A percentile compares a stretch with the other conserved stretches of the same genome.
Conservation (phyloP, 208 protist species). For the Vickermania ingenoplastis region DNA sequence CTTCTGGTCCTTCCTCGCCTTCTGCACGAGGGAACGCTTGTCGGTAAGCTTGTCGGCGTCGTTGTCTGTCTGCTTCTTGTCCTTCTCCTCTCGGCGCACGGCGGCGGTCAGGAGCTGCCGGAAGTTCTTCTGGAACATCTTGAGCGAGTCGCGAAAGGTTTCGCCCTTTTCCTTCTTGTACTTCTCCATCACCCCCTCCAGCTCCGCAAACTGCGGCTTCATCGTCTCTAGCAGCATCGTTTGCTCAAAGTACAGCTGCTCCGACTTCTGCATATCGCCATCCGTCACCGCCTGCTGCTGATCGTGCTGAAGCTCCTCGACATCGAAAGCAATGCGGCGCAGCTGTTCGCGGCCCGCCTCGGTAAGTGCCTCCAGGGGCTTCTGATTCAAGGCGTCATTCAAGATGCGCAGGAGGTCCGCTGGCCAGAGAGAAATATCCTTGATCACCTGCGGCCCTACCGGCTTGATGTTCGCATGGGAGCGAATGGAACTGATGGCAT, state of each 20-base stretch:
- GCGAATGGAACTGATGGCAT: background rate
- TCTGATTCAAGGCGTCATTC: conserved; percentile 25
- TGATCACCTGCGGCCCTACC: background rate
- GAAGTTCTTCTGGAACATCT: conserved; percentile 18
- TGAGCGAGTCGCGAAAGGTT: conserved; percentile 15
- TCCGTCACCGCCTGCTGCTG: conserved; percentile 65
- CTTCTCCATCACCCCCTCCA: conserved; percentile 32
- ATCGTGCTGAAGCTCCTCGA: conserved; percentile 57
- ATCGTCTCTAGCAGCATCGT: conserved; percentile 58
- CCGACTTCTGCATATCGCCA: conserved; percentile 73
- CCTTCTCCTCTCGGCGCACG: conserved; percentile 10
- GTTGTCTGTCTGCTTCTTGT: conserved; percentile 10
- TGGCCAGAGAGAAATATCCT: conserved; percentile 14
- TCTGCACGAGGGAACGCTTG: conserved; percentile 15
- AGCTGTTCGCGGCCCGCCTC: conserved; percentile 52
- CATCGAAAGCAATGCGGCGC: conserved; percentile 59
- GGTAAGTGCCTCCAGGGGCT: conserved; percentile 21
- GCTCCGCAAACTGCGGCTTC: conserved; percentile 35
- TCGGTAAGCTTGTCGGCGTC: conserved; percentile 34
- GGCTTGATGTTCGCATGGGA: background rate
- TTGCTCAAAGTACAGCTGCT: conserved; percentile 74
- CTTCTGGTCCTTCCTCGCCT: conserved; percentile 21
- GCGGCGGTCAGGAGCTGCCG: conserved; percentile 4
- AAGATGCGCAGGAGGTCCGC: conserved; percentile 37
- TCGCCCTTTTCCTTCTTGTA: conserved; percentile 23